Evolutionary conservation across 164 flowering plant species (phyloP), one percentile per base, ranked within the genome.

Genomic region (Tetrastigma voinierianum): DNA sequence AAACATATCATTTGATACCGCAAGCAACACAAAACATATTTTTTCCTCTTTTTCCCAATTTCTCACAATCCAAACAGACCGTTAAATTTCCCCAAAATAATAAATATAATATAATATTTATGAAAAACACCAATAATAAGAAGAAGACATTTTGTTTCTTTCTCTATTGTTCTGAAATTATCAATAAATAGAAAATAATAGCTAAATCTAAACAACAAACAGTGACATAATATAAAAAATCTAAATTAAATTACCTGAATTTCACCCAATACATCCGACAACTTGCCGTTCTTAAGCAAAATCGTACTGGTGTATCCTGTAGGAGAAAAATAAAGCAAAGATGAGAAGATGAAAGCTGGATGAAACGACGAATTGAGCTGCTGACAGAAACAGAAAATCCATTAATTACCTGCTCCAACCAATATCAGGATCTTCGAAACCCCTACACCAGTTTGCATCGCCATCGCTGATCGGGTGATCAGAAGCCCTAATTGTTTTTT

Each of bases 381-480:
- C 5, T 24, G 46, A 51, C 51, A n/a, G 51, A 20, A 57, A 10
- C 24, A 16, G 17, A 62, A 0, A 12, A 62, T 14, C 40, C 40
- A 4, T 32, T 4, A 3, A n/a, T 18, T 68, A 84, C 96, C 98
- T 65, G 91, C 91, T 57, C 98, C 98, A 55, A 71, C 84, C 20
- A 90, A 43, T 67, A 92, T 44, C 51, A 92, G 49, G 80, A 92
- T 73, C 83, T 66, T 83, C 1, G 91, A 82, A 23, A 90, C 51
- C 25, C 96, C 90, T 0, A 91, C 60, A 45, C 92, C 89, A n/a
- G 83, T 32, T 65, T 85, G 96, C 88, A 86, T 72, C 68, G 97
- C 95, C 97, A 89, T 87, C 72, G 73, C 67, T 18, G 64, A 17
- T 61, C 25, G 55, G 49, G 32, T 55, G 18, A 60, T 49, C 11